phyloP scores from a whole-genome alignment of 2,329 filamentous ascomycete species.

The Colletotrichum costaricense region DNA sequence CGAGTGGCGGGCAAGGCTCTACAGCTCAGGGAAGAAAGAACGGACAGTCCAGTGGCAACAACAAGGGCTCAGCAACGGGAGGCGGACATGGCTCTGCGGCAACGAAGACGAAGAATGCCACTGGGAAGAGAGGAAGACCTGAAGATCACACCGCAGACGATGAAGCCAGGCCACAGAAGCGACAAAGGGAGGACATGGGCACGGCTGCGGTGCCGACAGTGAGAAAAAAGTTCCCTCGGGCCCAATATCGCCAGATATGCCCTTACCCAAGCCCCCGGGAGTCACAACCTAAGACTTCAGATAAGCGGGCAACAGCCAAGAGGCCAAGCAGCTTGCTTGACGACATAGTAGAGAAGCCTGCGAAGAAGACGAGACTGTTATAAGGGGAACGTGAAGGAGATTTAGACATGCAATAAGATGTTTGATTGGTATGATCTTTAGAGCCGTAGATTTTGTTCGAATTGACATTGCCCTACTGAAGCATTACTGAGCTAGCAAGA shows the following conservation, averaged over 20 bases:
- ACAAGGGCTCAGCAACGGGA: not conserved
- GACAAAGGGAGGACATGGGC: not conserved
- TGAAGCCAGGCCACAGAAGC: not conserved
- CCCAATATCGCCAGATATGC: too few relatives aligned
- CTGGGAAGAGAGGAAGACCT: not conserved
- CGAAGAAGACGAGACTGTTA: not conserved
- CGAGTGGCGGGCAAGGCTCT: not conserved
- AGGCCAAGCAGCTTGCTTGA: not conserved
- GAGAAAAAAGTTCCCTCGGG: not conserved
- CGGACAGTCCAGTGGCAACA: not conserved
- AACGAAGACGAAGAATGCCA: not conserved
- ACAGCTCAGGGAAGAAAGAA: not conserved
- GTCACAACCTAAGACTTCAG: not conserved
- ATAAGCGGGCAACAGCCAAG: not conserved
- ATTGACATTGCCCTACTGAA: too few relatives aligned
- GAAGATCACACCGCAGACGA: not conserved
- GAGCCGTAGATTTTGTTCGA: not conserved
- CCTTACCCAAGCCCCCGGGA: not conserved
- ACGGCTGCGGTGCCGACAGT: not conserved
- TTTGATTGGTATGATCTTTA: not conserved
- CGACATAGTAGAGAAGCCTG: not conserved
- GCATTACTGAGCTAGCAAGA: too few relatives aligned
- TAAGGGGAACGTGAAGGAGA: not conserved
- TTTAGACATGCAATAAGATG: not conserved
- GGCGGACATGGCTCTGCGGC: not conserved